phyloP scores from a whole-genome alignment of 2,329 filamentous ascomycete species.

The Aquanectria penicillioides region DNA sequence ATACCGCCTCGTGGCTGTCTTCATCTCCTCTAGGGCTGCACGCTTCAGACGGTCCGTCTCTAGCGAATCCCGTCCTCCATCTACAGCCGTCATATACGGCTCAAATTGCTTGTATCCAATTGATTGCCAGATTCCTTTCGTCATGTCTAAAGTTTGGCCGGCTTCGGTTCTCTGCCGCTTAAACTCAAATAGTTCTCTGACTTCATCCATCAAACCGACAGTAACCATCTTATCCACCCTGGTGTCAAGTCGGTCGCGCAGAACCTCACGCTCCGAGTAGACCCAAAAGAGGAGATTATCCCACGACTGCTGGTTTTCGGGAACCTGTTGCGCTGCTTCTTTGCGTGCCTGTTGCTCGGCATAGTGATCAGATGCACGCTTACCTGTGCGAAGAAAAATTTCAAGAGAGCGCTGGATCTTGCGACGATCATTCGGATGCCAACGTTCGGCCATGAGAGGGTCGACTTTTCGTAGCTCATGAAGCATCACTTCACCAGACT shows the following conservation, averaged over 20 bases:
- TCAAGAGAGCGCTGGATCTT: slow-evolving; percentile 92
- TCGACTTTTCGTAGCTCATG: slow-evolving; percentile 82
- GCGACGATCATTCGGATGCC: slow-evolving; percentile 92
- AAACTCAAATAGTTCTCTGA: slow-evolving; percentile 56
- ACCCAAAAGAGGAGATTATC: slow-evolving; percentile 85
- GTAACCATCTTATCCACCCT: slow-evolving; percentile 88
- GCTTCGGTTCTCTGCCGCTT: slow-evolving; percentile 47
- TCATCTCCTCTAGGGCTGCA: slow-evolving; percentile 77
- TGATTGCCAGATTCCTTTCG: slow-evolving; percentile 91
- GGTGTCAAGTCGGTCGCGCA: slow-evolving; percentile 76
- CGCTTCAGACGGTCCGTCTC: slow-evolving; percentile 66
- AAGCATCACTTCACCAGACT: slow-evolving; percentile 76
- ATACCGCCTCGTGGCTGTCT: slow-evolving; percentile 87
- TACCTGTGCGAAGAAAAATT: slow-evolving; percentile 87
- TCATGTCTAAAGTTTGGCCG: slow-evolving; percentile 72
- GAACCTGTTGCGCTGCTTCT: slow-evolving; percentile 37
- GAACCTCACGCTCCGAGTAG: slow-evolving; percentile 74
- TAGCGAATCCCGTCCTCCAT: slow-evolving; percentile 37
- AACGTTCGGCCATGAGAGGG: slow-evolving; percentile 86
- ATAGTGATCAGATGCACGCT: slow-evolving; percentile 86
- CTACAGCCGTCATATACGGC: slow-evolving; percentile 68
- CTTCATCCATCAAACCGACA: slow-evolving; percentile 60
- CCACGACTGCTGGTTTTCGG: slow-evolving; percentile 48
- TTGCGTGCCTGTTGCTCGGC: slow-evolving; percentile 72
- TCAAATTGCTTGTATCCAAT: slow-evolving; percentile 96